Conservation (phyloP, 805 yeast species). For the Geotrichum ghanense region DNA sequence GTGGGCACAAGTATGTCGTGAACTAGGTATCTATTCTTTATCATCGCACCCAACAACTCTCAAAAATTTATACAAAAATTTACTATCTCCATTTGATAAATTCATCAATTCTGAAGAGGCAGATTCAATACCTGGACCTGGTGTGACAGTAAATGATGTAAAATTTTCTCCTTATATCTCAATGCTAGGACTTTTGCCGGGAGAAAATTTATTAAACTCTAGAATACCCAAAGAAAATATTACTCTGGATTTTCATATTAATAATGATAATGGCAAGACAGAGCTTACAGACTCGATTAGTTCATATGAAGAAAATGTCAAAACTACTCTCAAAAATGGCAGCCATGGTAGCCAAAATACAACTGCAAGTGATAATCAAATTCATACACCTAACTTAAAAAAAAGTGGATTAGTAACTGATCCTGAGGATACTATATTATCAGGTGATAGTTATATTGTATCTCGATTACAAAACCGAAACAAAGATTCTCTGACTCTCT, state of each 20-base stretch:
- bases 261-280: neutral
- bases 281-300: neutral
- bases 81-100: constrained; percentile 22
- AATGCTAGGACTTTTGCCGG: neutral
- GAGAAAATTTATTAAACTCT: neutral
- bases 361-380: too few species aligned
- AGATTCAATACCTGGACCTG: neutral
- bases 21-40: constrained; percentile 65
- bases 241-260: neutral
- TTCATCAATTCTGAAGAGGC: constrained; percentile 7
- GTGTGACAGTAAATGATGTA: neutral
- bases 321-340: too few species aligned
- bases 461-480: too few species aligned
- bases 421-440: too few species aligned
- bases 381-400: too few species aligned
- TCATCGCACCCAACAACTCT: constrained; percentile 40
- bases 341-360: too few species aligned
- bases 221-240: neutral
- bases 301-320: too few species aligned
- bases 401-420: too few species aligned
- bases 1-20: constrained; percentile 81
- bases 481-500: too few species aligned
- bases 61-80: constrained; percentile 44
- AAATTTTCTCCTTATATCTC: neutral
- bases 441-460: too few species aligned